Evolutionary conservation across 2,329 filamentous ascomycete genomes (phyloP).

Genomic region (Amauroascus verrucosus): DNA sequence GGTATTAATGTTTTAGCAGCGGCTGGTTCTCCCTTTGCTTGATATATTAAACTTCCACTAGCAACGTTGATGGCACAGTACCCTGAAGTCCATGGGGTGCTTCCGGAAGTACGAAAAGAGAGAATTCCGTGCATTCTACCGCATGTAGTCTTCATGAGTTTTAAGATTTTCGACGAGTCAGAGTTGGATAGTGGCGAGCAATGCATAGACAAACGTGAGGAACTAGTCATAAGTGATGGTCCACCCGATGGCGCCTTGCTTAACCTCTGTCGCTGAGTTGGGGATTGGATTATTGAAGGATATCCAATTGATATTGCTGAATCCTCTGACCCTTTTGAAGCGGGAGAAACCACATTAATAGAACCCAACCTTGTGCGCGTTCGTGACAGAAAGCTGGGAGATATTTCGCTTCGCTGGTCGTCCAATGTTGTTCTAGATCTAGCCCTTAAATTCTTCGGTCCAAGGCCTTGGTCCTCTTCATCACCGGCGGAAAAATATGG

Average conservation of each 20-base stretch:
- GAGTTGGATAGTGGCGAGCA: conserved; percentile 33
- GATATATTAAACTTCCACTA: conserved; percentile 41
- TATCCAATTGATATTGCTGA: conserved; percentile 37
- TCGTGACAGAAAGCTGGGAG: conserved; percentile 26
- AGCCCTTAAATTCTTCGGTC: conserved; percentile 28
- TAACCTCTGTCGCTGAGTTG: conserved; percentile 29
- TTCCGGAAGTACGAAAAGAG: conserved; percentile 38
- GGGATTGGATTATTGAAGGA: conserved; percentile 38
- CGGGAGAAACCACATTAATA: conserved; percentile 29
- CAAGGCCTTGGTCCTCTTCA: conserved; percentile 27
- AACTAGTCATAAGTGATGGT: conserved; percentile 21
- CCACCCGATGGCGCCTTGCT: conserved; percentile 26
- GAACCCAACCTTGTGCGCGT: conserved; percentile 30
- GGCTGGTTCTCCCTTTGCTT: conserved; percentile 41
- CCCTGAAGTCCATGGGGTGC: conserved; percentile 39
- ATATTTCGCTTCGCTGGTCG: conserved; percentile 33
- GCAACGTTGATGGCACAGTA: conserved; percentile 45
- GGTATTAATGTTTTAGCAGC: conserved; percentile 41
- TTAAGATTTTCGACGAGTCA: conserved; percentile 40
- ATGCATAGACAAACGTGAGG: conserved; percentile 24
- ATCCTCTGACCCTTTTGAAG: conserved; percentile 32
- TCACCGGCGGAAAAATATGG: conserved; percentile 25
- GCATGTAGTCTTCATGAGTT: conserved; percentile 44
- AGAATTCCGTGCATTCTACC: conserved; percentile 44
- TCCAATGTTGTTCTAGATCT: conserved; percentile 35